Evolutionary conservation across 164 flowering plant species (phyloP), one percentile per base, ranked within the genome.

Genomic region (Santalum album): DNA sequence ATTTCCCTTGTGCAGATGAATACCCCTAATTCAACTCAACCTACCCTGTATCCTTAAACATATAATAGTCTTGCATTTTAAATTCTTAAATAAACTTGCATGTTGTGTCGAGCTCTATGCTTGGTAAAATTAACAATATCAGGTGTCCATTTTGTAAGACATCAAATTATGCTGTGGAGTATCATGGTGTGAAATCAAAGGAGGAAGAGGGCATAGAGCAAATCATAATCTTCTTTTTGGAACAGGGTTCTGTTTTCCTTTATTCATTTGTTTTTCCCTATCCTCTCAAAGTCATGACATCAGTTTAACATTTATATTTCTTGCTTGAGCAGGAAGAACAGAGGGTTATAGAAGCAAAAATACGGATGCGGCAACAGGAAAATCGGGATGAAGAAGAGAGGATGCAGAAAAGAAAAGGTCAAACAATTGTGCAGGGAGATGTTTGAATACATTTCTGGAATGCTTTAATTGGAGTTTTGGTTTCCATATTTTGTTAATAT

Each of bases 61-160:
- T 27, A 6, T 35, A 21, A 20, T n/a, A n/a, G n/a, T n/a, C n/a
- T n/a, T 51, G 48, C 55, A 10, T 35, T 50, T 49, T 57, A 26
- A 1, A 50, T 12, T 10, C n/a, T n/a, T n/a, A n/a, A n/a, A 22
- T 50, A 29, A 7, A 42, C 17, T 15, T 50, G n/a, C 18, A 14
- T 1, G n/a, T 39, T 32, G 26, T 1, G 49, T 18, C 19, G 6
- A 16, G 12, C 16, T 22, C 50, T 47, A 12, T 54, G 11, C 17
- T 53, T 63, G 71, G 29, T 4, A n/a, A 64, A 25, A 85, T 84
- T 84, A 76, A 80, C 75, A 14, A 15, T 47, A 22, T 25, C 38
- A 92, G 99, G 53, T 94, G 99, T 48, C 99, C 99, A 3, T 94
- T 87, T 58, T 94, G 99, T 69, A 94, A 94, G 77, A 90, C 90